These are phyloP conservation scores for Blastobotrys robertii DNA, from an alignment of 805 yeast species.

Conservation along the genomic window DNA sequence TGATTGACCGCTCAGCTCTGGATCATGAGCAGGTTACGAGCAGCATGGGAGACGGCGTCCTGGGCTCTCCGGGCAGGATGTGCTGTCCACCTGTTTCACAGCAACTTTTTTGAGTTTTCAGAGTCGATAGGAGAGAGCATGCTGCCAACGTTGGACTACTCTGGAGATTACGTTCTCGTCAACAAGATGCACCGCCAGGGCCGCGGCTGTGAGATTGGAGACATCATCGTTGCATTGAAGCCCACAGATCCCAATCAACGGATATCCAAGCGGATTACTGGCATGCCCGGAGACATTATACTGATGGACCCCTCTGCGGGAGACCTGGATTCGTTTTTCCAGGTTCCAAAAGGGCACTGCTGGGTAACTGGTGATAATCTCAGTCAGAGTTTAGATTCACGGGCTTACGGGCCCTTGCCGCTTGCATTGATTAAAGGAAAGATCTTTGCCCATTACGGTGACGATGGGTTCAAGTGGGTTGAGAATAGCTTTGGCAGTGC, in stretches of 20 bases:
- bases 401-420: constrained; percentile 85
- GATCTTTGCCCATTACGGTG: constrained; percentile 42
- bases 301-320: constrained; percentile 62
- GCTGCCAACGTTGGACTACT: constrained; percentile 78
- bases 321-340: constrained; percentile 41
- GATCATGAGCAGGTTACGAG: background rate
- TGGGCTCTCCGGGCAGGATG: constrained; percentile 30
- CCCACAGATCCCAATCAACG: constrained; percentile 81
- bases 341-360: constrained; percentile 87
- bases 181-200: constrained; percentile 54
- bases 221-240: constrained; percentile 75
- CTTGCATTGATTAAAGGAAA: constrained; percentile 83
- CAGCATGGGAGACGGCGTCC: constrained; percentile 15
- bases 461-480: constrained; percentile 15
- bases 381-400: constrained; percentile 76
- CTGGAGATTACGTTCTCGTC: constrained; percentile 69
- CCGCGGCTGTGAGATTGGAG: constrained; percentile 64
- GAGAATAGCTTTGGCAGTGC: constrained; percentile 2
- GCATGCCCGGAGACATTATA: constrained; percentile 90
- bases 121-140: constrained; percentile 89
- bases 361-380: constrained; percentile 97
- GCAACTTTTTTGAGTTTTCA: constrained; percentile 60
- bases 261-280: constrained; percentile 88
- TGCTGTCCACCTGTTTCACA: constrained; percentile 50
- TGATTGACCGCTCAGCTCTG: background rate